Evolutionary conservation across 2,329 filamentous ascomycete species (phyloP), one percentile per base, ranked within the genome.

Genomic region (Pyrenochaeta sp.): DNA sequence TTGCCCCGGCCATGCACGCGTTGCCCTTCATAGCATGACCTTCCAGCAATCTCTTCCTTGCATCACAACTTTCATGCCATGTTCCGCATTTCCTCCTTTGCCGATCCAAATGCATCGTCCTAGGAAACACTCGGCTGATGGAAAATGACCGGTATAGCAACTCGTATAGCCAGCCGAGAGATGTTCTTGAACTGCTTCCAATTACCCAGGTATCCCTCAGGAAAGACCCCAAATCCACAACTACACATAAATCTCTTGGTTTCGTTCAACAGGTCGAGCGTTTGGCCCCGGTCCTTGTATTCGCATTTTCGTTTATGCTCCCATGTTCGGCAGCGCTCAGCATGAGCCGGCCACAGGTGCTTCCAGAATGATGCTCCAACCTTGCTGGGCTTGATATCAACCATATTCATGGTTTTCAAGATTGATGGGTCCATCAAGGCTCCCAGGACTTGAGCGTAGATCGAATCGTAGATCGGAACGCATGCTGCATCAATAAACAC

Each of bases 271-370:
- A n/a, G n/a, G n/a, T n/a, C n/a, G n/a, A n/a, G n/a, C n/a, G n/a
- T n/a, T n/a, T n/a, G n/a, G 22, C 27, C 6, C 9, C n/a, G 13
- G 23, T 8, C n/a, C 24, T 19, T 24, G 22, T 53, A 51, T 20
- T 38, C 45, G 50, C 74, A 76, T 3, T 48, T 43, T 1, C 50
- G 8, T 9, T 42, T 41, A 44, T 76, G 74, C 17, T 57, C 51
- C 72, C 72, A 75, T 6, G 46, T 46, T 6, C 72, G 63, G 39
- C 72, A 74, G n/a, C 74, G 68, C 54, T 62, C 59, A 5, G 43
- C 59, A 17, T 48, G 48, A 1, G 44, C 28, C 2, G 53, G 49
- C 2, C 59, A 31, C 10, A 52, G 21, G n/a, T 54, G 41, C 20
- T 51, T 59, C 57, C 51, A 62, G 8, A 51, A 36, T 3, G 6